These are phyloP conservation scores for Penicillium digitatum DNA, from an alignment of 2,329 filamentous ascomycete species.

Conservation along the genomic window DNA sequence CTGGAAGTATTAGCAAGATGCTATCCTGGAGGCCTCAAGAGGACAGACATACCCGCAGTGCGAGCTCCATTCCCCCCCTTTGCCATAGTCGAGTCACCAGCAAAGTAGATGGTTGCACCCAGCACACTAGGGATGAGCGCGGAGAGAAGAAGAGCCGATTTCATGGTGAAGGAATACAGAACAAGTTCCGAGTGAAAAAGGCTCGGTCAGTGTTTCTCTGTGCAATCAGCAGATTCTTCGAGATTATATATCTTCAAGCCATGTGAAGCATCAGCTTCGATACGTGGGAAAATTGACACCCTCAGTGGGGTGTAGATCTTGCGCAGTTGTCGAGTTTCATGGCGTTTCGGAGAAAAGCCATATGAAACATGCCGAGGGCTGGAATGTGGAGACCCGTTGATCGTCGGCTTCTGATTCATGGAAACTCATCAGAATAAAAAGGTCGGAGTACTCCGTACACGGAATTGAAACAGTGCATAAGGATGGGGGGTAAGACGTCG, in stretches of 20 bases:
- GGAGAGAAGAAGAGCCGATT: slow-evolving; percentile 18
- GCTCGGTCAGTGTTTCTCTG: neutral
- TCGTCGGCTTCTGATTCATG: slow-evolving; percentile 18
- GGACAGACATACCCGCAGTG: slow-evolving; percentile 22
- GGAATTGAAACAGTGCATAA: neutral
- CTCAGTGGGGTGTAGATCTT: neutral
- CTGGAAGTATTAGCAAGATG: slow-evolving; percentile 30
- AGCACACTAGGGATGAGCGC: slow-evolving; percentile 22
- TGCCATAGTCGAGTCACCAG: slow-evolving; percentile 39
- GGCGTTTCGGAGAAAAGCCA: slow-evolving; percentile 10
- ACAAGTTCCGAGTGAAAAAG: neutral
- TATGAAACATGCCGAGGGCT: neutral
- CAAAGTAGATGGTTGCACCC: slow-evolving; percentile 29
- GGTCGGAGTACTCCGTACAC: neutral
- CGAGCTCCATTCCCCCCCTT: slow-evolving; percentile 18
- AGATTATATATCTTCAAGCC: neutral
- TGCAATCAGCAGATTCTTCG: neutral
- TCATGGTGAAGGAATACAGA: slow-evolving; percentile 18
- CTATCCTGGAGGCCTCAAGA: neutral
- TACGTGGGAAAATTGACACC: slow-evolving; percentile 18
- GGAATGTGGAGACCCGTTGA: slow-evolving; percentile 6
- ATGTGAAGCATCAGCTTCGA: neutral
- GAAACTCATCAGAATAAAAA: slow-evolving; percentile 4
- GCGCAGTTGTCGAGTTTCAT: neutral
- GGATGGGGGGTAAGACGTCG: neutral